A percentile compares a stretch with the other conserved stretches of the same genome.
These are phyloP conservation scores for Buddleja alternifolia DNA, from an alignment of 257 asterid species.

Conservation along the genomic window DNA sequence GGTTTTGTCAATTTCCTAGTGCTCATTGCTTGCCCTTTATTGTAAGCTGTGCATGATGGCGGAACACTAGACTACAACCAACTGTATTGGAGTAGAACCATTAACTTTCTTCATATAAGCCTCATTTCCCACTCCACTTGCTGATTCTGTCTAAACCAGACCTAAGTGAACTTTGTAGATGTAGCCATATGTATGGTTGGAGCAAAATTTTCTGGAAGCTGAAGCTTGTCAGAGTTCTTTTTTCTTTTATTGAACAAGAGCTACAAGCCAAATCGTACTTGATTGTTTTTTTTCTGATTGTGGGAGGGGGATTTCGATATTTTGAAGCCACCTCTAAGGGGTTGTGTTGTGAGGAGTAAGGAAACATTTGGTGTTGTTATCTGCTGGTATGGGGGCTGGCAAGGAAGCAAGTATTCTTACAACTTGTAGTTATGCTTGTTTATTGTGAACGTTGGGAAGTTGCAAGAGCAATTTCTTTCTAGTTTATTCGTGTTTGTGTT, in stretches of 20 bases:
- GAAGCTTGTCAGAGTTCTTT: background rate
- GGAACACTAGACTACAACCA: background rate
- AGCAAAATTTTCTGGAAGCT: slow-evolving; percentile 13
- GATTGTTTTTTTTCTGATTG: background rate
- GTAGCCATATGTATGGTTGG: background rate
- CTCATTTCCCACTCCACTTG: no score
- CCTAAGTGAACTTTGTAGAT: background rate
- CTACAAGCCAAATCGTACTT: background rate
- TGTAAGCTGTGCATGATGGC: slow-evolving; percentile 4
- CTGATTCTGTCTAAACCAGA: background rate
- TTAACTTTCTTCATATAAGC: background rate
- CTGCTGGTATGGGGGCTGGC: background rate
- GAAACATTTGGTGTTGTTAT: background rate
- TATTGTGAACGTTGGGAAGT: background rate
- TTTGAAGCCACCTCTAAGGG: background rate
- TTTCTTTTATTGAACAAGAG: background rate
- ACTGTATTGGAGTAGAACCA: background rate
- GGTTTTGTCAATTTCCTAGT: slow-evolving; percentile 2
- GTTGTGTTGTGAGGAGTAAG: slow-evolving; percentile 11
- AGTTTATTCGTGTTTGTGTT: no score
- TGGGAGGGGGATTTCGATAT: slow-evolving; percentile 1
- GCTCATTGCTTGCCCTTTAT: background rate
- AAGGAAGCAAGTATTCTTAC: background rate
- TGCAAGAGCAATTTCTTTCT: background rate
- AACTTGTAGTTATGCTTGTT: background rate